Evolutionary conservation across 2,329 filamentous ascomycete species (phyloP).

Genomic region (Simplicillium aogashimaense): DNA sequence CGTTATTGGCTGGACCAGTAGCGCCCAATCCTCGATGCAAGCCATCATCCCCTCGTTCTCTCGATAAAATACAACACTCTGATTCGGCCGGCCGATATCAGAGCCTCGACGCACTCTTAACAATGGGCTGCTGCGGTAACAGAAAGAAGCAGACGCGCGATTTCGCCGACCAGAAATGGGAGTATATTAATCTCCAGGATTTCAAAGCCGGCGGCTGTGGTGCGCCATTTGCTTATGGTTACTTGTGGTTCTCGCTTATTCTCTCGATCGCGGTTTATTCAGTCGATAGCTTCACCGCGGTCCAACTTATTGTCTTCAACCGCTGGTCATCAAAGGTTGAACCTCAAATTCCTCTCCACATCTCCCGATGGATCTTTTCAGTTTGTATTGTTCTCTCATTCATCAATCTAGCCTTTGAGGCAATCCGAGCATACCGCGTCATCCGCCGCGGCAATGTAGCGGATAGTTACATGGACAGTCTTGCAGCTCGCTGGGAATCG

Average conservation of each 20-base stretch:
- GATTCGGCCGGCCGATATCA: conserved; percentile 5
- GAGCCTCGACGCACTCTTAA: conserved; percentile 15
- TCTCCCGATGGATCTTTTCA: conserved; percentile 93
- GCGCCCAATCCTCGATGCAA: too few relatives aligned
- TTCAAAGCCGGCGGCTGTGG: conserved; percentile 78
- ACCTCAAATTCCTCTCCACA: conserved; percentile 63
- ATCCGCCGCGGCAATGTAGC: conserved; percentile 80
- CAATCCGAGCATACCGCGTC: conserved; percentile 67
- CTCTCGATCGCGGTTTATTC: conserved; percentile 77
- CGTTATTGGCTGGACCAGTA: too few relatives aligned
- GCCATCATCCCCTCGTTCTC: conserved; percentile 3
- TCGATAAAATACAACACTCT: conserved; percentile 2
- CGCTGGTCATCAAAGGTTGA: conserved; percentile 79
- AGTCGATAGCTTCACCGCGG: conserved; percentile 85
- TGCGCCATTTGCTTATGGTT: conserved; percentile 69
- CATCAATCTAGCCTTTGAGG: conserved; percentile 70
- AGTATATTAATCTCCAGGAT: conserved; percentile 69
- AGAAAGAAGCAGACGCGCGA: conserved; percentile 53
- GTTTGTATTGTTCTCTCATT: conserved; percentile 87
- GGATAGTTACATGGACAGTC: conserved; percentile 80
- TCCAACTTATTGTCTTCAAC: conserved; percentile 83
- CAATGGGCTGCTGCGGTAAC: conserved; percentile 58
- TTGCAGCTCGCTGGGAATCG: conserved; percentile 79
- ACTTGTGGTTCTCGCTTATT: conserved; percentile 71
- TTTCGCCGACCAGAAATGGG: conserved; percentile 83